Percentiles rank a stretch among this genome's conserved stretches.
Conservation (phyloP, 495 filamentous ascomycete genomes). For the Penicillium cosmopolitanum region DNA sequence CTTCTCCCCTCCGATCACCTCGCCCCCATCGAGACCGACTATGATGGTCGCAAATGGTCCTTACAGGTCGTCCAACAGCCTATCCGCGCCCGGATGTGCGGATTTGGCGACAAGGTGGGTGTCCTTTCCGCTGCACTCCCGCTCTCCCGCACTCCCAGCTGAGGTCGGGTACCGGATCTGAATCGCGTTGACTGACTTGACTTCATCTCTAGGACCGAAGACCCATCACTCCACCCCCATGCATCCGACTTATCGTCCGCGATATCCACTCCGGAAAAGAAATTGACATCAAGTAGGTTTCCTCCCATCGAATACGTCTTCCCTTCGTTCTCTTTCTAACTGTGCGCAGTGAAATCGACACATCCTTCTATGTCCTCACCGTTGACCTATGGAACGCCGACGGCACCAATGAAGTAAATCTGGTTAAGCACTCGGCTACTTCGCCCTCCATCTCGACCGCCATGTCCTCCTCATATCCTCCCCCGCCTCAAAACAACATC, state of each 20-base stretch:
- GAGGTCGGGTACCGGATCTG: not conserved
- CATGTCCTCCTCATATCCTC: conserved; percentile 76
- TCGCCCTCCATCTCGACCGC: conserved; percentile 90
- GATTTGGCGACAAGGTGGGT: conserved; percentile 94
- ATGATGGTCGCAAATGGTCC: conserved; percentile 60
- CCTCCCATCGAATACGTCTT: not conserved
- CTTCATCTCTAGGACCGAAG: conserved; percentile 73
- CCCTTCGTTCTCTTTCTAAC: too few species aligned
- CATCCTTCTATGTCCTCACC: conserved; percentile 87
- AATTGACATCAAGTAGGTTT: conserved; percentile 80
- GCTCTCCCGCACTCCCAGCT: not conserved
- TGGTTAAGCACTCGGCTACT: conserved; percentile 84
- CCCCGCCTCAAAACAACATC: conserved; percentile 49
- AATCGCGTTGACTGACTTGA: conserved; percentile 20
- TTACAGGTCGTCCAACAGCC: conserved; percentile 91
- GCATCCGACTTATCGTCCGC: conserved; percentile 80
- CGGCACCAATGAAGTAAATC: conserved; percentile 86
- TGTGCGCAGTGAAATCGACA: conserved; percentile 67
- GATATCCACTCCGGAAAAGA: conserved; percentile 83
- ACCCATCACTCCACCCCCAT: conserved; percentile 95
- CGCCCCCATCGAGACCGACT: conserved; percentile 41
- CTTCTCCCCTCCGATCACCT: conserved; percentile 41
- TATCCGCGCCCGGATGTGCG: conserved; percentile 94
- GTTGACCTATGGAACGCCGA: conserved; percentile 91
- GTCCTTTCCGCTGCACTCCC: conserved; percentile 3